Percentiles rank a stretch among this genome's conserved stretches.
Conservation (phyloP, 345 rosid species). For the Excoecaria cochinchinensis region DNA sequence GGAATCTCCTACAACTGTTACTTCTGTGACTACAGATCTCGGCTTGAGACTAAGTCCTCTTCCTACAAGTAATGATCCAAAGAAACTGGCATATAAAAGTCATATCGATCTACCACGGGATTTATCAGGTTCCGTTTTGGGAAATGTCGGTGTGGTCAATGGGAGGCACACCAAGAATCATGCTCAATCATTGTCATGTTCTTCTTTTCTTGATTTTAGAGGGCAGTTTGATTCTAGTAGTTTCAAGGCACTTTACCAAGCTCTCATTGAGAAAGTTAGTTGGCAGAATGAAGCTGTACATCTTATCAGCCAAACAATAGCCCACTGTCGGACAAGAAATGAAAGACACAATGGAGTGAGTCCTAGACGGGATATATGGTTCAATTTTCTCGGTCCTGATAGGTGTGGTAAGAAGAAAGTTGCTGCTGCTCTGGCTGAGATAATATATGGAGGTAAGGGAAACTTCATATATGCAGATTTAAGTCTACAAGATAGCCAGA, state of each 20-base stretch:
- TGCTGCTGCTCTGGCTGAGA: conserved; percentile 64
- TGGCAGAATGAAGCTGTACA: conserved; percentile 63
- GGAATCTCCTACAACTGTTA: conserved; percentile 45
- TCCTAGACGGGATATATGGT: conserved; percentile 45
- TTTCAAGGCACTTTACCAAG: conserved; percentile 43
- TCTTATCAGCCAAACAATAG: conserved; percentile 48
- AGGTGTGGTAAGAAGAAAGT: conserved; percentile 56
- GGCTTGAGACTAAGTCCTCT: conserved; percentile 45
- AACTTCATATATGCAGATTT: conserved; percentile 50
- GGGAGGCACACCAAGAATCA: conserved; percentile 28
- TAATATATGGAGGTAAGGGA: conserved; percentile 43
- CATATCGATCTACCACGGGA: conserved; percentile 17
- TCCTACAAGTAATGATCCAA: conserved; percentile 31
- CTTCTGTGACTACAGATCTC: conserved; percentile 57
- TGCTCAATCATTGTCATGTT: conserved; percentile 29
- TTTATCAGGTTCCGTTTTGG: conserved; percentile 28
- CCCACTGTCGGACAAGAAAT: conserved; percentile 41
- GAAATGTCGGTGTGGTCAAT: conserved; percentile 24
- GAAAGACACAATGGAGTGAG: conserved; percentile 25
- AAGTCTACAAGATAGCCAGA: conserved; percentile 29
- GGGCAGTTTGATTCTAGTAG: conserved; percentile 35
- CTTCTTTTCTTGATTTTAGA: conserved; percentile 27
- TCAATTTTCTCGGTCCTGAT: conserved; percentile 75
- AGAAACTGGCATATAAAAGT: conserved; percentile 25
- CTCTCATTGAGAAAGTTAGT: conserved; percentile 49